Evolutionary conservation across 1,284 basidiomycete genomes (phyloP).

Genomic region (Irpex rosettiformis): DNA sequence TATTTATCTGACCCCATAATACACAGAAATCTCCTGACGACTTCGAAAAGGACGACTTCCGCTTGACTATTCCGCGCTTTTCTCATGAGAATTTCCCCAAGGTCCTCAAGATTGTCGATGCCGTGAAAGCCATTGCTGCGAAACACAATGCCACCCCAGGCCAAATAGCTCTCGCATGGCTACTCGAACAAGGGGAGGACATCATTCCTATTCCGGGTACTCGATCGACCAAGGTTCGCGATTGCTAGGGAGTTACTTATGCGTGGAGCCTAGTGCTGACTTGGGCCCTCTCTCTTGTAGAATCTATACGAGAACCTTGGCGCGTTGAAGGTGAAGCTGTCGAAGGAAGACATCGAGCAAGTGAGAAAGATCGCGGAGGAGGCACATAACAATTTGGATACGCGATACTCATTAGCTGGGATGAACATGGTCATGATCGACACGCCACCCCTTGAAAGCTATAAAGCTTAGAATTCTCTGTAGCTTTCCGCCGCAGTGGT

Average conservation of each 20-base stretch:
- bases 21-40: conserved; percentile 44
- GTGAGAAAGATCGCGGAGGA: conserved; percentile 20
- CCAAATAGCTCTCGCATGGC: conserved; percentile 44
- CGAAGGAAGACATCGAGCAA: conserved; percentile 23
- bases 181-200: conserved; percentile 35
- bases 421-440: conserved; percentile 11
- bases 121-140: conserved; percentile 30
- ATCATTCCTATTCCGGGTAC: conserved; percentile 39
- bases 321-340: conserved; percentile 26
- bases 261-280: not conserved
- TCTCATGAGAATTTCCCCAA: conserved; percentile 41
- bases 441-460: conserved; percentile 11
- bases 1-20: not conserved
- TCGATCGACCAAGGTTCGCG: conserved; percentile 18
- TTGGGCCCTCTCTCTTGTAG: not conserved
- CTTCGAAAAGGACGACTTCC: conserved; percentile 47
- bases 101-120: conserved; percentile 38
- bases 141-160: conserved; percentile 33
- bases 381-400: conserved; percentile 5
- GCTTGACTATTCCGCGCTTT: conserved; percentile 35
- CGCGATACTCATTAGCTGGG: conserved; percentile 5
- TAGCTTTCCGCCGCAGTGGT: no score
- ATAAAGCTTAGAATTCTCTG: no score
- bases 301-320: conserved; percentile 23
- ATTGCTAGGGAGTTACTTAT: not conserved